phyloP scores from a whole-genome alignment of 2,329 filamentous ascomycete species.

The Botrytis sinoallii region DNA sequence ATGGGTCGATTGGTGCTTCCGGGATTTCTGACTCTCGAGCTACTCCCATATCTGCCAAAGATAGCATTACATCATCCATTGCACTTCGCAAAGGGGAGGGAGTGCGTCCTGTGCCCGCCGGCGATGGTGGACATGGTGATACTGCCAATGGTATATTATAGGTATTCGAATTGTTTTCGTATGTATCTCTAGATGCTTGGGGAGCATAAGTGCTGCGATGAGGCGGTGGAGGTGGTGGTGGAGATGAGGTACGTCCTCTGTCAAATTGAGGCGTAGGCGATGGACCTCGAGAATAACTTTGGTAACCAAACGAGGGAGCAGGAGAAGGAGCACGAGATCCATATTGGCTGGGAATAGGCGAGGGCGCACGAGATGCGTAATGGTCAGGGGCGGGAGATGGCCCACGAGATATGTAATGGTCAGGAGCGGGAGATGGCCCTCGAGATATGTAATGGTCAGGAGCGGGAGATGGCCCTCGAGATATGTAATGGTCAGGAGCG shows the following conservation, averaged over 20 bases:
- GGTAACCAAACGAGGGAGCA: conserved; percentile 33
- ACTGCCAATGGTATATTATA: conserved; percentile 55
- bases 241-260: conserved; percentile 42
- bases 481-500: not conserved
- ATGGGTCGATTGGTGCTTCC: conserved; percentile 64
- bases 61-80: conserved; percentile 98
- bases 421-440: not conserved
- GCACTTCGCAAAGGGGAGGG: conserved; percentile 90
- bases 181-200: conserved; percentile 38
- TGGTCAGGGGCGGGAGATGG: conserved; percentile 30
- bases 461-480: conserved; percentile 1
- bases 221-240: conserved; percentile 80
- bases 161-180: conserved; percentile 42
- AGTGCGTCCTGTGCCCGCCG: conserved; percentile 65
- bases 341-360: conserved; percentile 35
- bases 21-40: conserved; percentile 54
- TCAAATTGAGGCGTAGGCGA: conserved; percentile 41
- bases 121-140: conserved; percentile 67
- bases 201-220: conserved; percentile 61
- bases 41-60: conserved; percentile 79
- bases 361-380: conserved; percentile 35
- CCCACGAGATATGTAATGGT: not conserved
- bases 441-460: not conserved
- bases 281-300: conserved; percentile 39
- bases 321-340: conserved; percentile 40